Percentiles rank a stretch among this genome's conserved stretches.
Evolutionary conservation across 1,139 yeast species (phyloP).

Genomic region (Candida tropicalis): DNA sequence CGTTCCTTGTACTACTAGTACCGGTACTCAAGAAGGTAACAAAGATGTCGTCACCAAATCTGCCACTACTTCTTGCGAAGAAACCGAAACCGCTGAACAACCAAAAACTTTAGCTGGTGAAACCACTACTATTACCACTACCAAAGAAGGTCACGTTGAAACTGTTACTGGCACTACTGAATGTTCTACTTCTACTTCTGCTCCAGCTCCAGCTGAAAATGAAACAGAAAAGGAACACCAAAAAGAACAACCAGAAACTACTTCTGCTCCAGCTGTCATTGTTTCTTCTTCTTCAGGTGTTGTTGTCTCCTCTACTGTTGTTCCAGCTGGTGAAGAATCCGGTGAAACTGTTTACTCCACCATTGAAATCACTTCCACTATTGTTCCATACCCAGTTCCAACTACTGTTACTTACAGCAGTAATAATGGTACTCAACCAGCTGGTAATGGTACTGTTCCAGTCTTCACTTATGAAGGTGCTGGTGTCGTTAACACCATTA

Average conservation of each 20-base stretch:
- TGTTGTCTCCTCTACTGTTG: background rate
- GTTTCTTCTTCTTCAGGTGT: conserved; percentile 3
- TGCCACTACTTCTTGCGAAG: conserved; percentile 12
- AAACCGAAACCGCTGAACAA: conserved; percentile 9
- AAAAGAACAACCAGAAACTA: too few relatives aligned
- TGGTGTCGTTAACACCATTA: conserved; percentile 10
- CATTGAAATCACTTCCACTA: conserved; percentile 14
- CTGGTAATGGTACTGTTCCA: conserved; percentile 9
- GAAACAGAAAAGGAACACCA: too few relatives aligned
- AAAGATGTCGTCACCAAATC: conserved; percentile 10
- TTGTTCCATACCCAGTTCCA: conserved; percentile 11
- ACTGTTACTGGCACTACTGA: conserved; percentile 5
- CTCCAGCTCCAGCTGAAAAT: conserved; percentile 5
- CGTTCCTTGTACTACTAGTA: conserved; percentile 1
- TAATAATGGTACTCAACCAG: conserved; percentile 1
- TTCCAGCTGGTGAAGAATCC: conserved; percentile 6
- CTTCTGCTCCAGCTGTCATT: conserved; percentile 6
- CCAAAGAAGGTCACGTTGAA: background rate
- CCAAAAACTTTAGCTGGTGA: conserved; percentile 1
- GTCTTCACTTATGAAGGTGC: conserved; percentile 16
- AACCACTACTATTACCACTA: conserved; percentile 8
- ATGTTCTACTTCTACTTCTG: conserved; percentile 5
- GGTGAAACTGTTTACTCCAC: conserved; percentile 10
- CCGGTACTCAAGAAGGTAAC: background rate
- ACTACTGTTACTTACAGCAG: conserved; percentile 8